Conservation (phyloP, 495 filamentous ascomycete species). For the Penicillium robsamsonii region DNA sequence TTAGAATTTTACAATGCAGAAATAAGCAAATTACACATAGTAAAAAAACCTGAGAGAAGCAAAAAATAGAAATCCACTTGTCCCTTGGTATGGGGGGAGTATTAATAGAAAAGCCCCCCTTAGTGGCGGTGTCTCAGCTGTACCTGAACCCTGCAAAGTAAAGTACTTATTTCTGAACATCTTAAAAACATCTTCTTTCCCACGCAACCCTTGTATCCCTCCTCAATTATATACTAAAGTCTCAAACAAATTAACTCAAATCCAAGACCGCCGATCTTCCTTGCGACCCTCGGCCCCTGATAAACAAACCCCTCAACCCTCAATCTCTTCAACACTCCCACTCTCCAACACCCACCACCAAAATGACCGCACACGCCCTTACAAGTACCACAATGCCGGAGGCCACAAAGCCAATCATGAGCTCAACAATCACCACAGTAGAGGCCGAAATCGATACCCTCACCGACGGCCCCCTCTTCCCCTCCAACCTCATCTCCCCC, state of each 20-base stretch:
- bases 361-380: constrained; percentile 19
- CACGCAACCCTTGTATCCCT: background rate
- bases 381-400: constrained; percentile 16
- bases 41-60: background rate
- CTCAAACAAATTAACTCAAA: background rate
- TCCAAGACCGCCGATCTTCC: constrained; percentile 19
- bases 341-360: constrained; percentile 2
- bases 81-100: constrained; percentile 4
- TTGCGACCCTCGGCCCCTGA: constrained; percentile 12
- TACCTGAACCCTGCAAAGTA: constrained; percentile 2
- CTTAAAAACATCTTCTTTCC: constrained; percentile 1
- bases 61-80: constrained; percentile 2
- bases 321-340: constrained; percentile 1
- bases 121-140: constrained; percentile 9
- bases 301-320: constrained; percentile 6
- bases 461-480: constrained; percentile 65
- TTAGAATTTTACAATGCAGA: background rate
- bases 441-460: constrained; percentile 37
- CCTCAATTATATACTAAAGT: background rate
- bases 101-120: constrained; percentile 7
- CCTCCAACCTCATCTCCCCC: constrained; percentile 72
- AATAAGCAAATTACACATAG: background rate
- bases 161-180: constrained; percentile 1
- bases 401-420: constrained; percentile 22
- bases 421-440: constrained; percentile 49